These are phyloP conservation scores for Trametes polyzona DNA, from an alignment of 1,284 basidiomycete genomes.

Conservation along the genomic window DNA sequence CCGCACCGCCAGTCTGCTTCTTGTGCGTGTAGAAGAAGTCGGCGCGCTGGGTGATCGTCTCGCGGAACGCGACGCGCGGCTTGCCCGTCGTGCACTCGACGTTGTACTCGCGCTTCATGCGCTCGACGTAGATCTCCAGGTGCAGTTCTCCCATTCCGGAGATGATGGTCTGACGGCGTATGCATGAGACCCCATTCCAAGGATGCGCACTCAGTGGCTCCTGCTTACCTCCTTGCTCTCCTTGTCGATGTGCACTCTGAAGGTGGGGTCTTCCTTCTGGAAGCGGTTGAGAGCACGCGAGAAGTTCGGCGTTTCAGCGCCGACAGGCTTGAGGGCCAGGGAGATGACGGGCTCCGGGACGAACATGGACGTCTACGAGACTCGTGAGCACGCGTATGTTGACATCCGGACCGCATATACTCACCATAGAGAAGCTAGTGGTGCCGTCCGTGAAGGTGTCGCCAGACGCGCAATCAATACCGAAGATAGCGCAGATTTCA, in stretches of 20 bases:
- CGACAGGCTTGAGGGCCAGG: slow-evolving; percentile 90
- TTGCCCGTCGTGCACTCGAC: slow-evolving; percentile 94
- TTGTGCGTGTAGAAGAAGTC: slow-evolving; percentile 96
- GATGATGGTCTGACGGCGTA: slow-evolving; percentile 90
- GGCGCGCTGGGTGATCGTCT: slow-evolving; percentile 85
- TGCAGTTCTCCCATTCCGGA: slow-evolving; percentile 99
- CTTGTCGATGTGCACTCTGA: slow-evolving; percentile 94
- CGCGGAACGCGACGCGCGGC: slow-evolving; percentile 96
- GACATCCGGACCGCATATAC: slow-evolving; percentile 24
- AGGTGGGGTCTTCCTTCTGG: slow-evolving; percentile 99
- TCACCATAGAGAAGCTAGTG: slow-evolving; percentile 86
- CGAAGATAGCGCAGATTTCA: slow-evolving; percentile 99
- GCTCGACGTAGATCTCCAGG: slow-evolving; percentile 98
- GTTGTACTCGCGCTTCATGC: slow-evolving; percentile 98
- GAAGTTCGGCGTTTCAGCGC: slow-evolving; percentile 94
- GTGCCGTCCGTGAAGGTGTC: slow-evolving; percentile 98
- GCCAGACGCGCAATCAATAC: slow-evolving; percentile 97
- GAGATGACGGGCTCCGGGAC: slow-evolving; percentile 99
- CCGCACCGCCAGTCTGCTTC: slow-evolving; percentile 98
- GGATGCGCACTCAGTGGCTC: background rate
- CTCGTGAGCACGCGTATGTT: background rate
- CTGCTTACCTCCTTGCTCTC: slow-evolving; percentile 87
- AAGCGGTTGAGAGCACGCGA: slow-evolving; percentile 97
- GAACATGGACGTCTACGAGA: slow-evolving; percentile 93
- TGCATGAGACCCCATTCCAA: slow-evolving; percentile 2